A percentile compares a stretch with the other conserved stretches of the same genome.
These are phyloP conservation scores for Barnettozyma hawaiiensis DNA, from an alignment of 1,139 yeast species.

Conservation along the genomic window DNA sequence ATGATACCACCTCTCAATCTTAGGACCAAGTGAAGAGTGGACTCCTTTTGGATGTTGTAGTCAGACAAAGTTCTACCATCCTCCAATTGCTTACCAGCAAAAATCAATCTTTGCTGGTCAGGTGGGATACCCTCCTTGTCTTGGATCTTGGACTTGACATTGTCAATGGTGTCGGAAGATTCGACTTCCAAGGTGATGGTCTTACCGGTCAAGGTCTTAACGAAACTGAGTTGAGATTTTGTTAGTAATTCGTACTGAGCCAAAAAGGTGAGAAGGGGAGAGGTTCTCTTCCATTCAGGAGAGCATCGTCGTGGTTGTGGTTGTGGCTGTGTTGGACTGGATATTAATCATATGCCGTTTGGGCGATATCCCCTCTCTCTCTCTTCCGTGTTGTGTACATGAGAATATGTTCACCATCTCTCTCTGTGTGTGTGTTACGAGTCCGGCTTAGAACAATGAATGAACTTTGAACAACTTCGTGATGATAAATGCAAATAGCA, in stretches of 20 bases:
- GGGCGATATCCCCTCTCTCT: no score
- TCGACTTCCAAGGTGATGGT: constrained; percentile 93
- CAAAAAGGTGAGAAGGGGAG: no score
- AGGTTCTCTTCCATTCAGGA: no score
- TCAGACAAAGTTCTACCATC: constrained; percentile 90
- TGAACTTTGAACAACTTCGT: no score
- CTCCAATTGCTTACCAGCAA: constrained; percentile 92
- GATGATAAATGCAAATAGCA: no score
- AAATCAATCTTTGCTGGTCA: constrained; percentile 89
- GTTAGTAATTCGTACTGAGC: constrained; percentile 16
- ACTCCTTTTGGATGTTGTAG: constrained; percentile 94
- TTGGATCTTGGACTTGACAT: constrained; percentile 89
- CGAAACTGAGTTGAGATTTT: constrained; percentile 62
- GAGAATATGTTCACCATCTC: no score
- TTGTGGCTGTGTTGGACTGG: no score
- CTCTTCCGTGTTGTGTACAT: no score
- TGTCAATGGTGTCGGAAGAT: constrained; percentile 91
- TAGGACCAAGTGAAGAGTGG: constrained; percentile 79
- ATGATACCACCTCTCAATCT: constrained; percentile 96
- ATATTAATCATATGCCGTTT: no score
- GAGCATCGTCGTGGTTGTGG: no score
- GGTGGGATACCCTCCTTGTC: constrained; percentile 96
- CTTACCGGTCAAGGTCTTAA: constrained; percentile 83
- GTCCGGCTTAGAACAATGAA: no score
- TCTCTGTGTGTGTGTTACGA: no score